Conservation (phyloP, 768 basidiomycete species). For the Tubosaeta brunneosetosa region DNA sequence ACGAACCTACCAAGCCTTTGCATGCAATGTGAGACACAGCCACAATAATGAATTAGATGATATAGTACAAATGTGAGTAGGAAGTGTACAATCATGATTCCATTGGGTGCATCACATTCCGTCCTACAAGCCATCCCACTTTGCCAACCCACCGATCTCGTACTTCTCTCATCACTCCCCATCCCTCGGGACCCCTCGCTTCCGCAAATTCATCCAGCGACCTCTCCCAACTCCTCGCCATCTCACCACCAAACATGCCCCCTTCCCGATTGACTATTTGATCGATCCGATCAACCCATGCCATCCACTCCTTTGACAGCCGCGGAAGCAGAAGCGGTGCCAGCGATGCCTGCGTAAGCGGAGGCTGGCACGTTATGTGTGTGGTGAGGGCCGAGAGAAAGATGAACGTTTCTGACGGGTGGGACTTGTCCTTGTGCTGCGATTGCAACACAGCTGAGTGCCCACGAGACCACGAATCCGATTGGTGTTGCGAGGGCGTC, state of each 20-base stretch:
- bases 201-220: slow-evolving; percentile 63
- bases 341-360: slow-evolving; percentile 58
- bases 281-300: slow-evolving; percentile 71
- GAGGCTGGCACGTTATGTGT: slow-evolving; percentile 64
- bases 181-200: slow-evolving; percentile 40
- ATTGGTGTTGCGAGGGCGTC: slow-evolving; percentile 13
- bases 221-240: slow-evolving; percentile 64
- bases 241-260: slow-evolving; percentile 76
- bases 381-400: slow-evolving; percentile 67
- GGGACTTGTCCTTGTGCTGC: slow-evolving; percentile 59
- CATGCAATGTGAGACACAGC: neutral
- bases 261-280: slow-evolving; percentile 64
- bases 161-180: slow-evolving; percentile 40
- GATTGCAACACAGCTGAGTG: slow-evolving; percentile 44
- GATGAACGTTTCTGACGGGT: slow-evolving; percentile 69
- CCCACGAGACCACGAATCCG: slow-evolving; percentile 32
- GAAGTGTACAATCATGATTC: slow-evolving; percentile 18
- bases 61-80: neutral
- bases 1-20: neutral
- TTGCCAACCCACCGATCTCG: slow-evolving; percentile 66
- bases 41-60: neutral
- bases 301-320: slow-evolving; percentile 68
- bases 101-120: slow-evolving; percentile 29
- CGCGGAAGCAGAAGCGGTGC: slow-evolving; percentile 57
- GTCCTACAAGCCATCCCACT: slow-evolving; percentile 76